Conservation (phyloP, 768 basidiomycete genomes). For the Rhodotorula diobovata region DNA sequence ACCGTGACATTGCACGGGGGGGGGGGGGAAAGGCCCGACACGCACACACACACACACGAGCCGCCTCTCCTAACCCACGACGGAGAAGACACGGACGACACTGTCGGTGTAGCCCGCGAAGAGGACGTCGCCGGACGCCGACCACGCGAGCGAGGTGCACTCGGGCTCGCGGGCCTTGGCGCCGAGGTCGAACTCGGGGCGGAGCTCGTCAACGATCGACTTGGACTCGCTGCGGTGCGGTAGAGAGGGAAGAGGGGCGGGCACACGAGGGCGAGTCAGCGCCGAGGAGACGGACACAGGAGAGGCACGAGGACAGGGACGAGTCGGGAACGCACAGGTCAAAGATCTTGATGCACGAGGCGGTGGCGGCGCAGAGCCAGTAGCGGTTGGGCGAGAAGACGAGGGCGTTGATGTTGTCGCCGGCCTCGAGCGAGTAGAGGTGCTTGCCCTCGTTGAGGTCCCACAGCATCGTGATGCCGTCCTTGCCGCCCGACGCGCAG, state of each 20-base stretch:
- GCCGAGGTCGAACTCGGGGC: constrained; percentile 71
- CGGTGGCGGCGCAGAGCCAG: constrained; percentile 98
- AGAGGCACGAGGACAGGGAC: too few species aligned
- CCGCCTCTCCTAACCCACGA: constrained; percentile 41
- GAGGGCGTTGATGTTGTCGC: constrained; percentile 95
- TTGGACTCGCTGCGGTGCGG: constrained; percentile 9
- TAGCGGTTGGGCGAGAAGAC: constrained; percentile 99
- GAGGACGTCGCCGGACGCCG: constrained; percentile 83
- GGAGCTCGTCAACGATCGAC: constrained; percentile 98
- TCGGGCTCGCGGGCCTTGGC: constrained; percentile 61
- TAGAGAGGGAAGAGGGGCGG: too few species aligned
- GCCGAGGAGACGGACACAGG: not conserved
- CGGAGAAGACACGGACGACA: constrained; percentile 46
- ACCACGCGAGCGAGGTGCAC: constrained; percentile 72
- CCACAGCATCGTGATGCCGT: constrained; percentile 97
- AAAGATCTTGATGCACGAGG: constrained; percentile 97
- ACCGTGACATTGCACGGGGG: too few species aligned
- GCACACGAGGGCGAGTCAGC: too few species aligned
- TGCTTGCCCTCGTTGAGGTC: constrained; percentile 99
- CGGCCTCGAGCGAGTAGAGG: constrained; percentile 98
- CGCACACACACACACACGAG: too few species aligned
- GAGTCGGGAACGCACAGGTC: constrained; percentile 67
- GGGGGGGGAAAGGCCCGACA: too few species aligned
- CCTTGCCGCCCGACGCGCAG: constrained; percentile 98
- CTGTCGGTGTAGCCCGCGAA: constrained; percentile 64